Evolutionary conservation across 192 early-diverging fungal species (phyloP), one percentile per base, ranked within the genome.

Genomic region (Glomus cerebriforme): DNA sequence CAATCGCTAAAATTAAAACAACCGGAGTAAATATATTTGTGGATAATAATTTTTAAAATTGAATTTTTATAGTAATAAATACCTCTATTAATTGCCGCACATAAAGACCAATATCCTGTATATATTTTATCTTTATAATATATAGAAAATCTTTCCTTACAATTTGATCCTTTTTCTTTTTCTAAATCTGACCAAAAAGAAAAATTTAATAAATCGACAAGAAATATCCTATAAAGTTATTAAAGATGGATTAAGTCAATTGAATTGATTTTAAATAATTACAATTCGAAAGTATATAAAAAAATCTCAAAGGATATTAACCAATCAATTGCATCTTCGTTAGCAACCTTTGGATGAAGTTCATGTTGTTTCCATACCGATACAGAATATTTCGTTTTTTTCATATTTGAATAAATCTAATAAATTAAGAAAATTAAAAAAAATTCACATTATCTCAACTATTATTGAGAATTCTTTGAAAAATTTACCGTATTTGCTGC

Each of bases 181-280:
- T 88, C 90, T 31, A 86, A 70, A 32, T 91, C 87, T 26, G 88
- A 84, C 94, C 94, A 96, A 80, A 96, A 96, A 29, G 93, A 95
- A 81, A 95, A 96, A 81, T 96, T 96, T 27, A 95, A 86, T 19
- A 91, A 79, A 81, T 96, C 95, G 1, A 94, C 88, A 7, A 96
- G 73, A 64, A 96, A 96, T 31, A 96, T 95, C 92, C 92, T 87
- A 66, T 63, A 39, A 39, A 0, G 9, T 39, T 34, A 59, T 26
- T 7, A 10, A 24, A 17, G 3, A 43, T n/a, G n/a, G 19, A 5
- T 12, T 65, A 4, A n/a, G 12, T 3, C 43, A 12, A 32, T 24
- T 9, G 24, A 0, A 9, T 37, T 9, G 17, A 24, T 9, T 39
- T 39, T 39, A 43, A 9, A 35, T 15, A 9, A 31, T 19, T 31